These are phyloP conservation scores for Thelonectria olida DNA, from an alignment of 2,329 filamentous ascomycete species.

Conservation along the genomic window DNA sequence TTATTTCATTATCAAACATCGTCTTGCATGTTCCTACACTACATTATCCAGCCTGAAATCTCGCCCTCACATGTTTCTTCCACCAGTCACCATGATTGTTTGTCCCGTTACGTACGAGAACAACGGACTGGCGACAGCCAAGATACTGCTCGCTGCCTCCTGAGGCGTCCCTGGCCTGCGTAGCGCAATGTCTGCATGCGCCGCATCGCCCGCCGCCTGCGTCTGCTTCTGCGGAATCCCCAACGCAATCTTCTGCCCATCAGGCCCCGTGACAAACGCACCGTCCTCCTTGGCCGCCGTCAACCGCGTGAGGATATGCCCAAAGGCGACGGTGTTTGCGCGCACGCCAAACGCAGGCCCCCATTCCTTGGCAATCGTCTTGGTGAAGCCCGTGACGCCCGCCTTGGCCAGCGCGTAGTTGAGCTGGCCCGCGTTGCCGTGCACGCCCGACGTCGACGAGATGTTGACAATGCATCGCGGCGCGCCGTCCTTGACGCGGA, in stretches of 20 bases:
- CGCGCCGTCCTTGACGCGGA: slow-evolving; percentile 85
- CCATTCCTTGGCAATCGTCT: slow-evolving; percentile 94
- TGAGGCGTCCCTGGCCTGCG: slow-evolving; percentile 79
- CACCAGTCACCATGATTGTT: slow-evolving; percentile 87
- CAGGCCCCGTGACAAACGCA: slow-evolving; percentile 79
- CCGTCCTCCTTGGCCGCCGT: slow-evolving; percentile 88
- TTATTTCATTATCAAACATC: not conserved
- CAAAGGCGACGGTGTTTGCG: slow-evolving; percentile 86
- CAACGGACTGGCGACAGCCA: slow-evolving; percentile 83
- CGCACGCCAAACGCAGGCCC: slow-evolving; percentile 84
- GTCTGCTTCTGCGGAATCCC: slow-evolving; percentile 75
- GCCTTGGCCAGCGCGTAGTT: slow-evolving; percentile 91
- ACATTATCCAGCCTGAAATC: not conserved
- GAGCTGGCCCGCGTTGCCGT: slow-evolving; percentile 90
- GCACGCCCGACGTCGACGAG: slow-evolving; percentile 80
- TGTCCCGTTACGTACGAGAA: slow-evolving; percentile 89
- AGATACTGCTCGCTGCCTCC: slow-evolving; percentile 80
- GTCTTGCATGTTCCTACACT: not conserved
- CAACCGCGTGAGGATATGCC: slow-evolving; percentile 80
- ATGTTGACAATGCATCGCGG: slow-evolving; percentile 85
- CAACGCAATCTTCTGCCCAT: slow-evolving; percentile 77
- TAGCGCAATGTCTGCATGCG: slow-evolving; percentile 78
- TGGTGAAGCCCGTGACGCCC: slow-evolving; percentile 82
- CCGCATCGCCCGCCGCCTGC: slow-evolving; percentile 50
- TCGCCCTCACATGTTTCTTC: slow-evolving; percentile 64